These are phyloP conservation scores for Aspergillus ellipticus DNA, from an alignment of 495 filamentous ascomycete genomes.

Conservation along the genomic window DNA sequence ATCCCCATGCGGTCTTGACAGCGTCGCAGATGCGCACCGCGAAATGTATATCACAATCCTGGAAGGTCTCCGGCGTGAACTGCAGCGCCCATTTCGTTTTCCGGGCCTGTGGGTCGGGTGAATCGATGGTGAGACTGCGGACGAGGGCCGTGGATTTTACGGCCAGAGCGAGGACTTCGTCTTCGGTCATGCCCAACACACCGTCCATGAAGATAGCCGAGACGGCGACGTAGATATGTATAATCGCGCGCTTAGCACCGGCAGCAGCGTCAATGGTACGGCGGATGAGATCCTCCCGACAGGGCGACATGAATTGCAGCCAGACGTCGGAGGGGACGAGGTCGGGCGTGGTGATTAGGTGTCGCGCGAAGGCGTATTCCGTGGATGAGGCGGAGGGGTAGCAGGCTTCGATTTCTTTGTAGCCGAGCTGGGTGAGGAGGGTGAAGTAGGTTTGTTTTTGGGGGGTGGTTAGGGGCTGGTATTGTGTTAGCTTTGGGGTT, in stretches of 20 bases:
- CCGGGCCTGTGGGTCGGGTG: conserved; percentile 50
- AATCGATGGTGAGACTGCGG: conserved; percentile 80
- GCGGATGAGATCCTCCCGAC: conserved; percentile 76
- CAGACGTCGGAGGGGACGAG: conserved; percentile 79
- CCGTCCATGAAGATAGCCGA: conserved; percentile 75
- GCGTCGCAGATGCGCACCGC: conserved; percentile 77
- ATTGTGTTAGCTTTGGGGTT: too few species aligned
- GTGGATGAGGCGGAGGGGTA: conserved; percentile 84
- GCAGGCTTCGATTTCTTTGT: conserved; percentile 90
- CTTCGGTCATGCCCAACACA: conserved; percentile 72
- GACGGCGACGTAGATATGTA: conserved; percentile 85
- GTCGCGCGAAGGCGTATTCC: conserved; percentile 83
- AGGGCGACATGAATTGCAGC: conserved; percentile 84
- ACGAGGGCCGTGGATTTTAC: conserved; percentile 74
- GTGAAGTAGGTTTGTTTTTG: conserved; percentile 85
- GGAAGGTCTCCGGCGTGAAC: conserved; percentile 87
- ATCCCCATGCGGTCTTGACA: conserved; percentile 81
- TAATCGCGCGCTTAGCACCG: conserved; percentile 77
- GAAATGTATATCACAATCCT: conserved; percentile 70
- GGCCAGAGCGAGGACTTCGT: conserved; percentile 67
- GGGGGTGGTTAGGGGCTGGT: conserved; percentile 60
- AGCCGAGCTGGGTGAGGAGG: conserved; percentile 79
- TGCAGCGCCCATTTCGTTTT: conserved; percentile 76
- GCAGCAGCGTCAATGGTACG: conserved; percentile 76
- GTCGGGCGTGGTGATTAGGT: conserved; percentile 71